Conservation (phyloP, 129 eudicot genomes). For the Gnaphalium uliginosum region DNA sequence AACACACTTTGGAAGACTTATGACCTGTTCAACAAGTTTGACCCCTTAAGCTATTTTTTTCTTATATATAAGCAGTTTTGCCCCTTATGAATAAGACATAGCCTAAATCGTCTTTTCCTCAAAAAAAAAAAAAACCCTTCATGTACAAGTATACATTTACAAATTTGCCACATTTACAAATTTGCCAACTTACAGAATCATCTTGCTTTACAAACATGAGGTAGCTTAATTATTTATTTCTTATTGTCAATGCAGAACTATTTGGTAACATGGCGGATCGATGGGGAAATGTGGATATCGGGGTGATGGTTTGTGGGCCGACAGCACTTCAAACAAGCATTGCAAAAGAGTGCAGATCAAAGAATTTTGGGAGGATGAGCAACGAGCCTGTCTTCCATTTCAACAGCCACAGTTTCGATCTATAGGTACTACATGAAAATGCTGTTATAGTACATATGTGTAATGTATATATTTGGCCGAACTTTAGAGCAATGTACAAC, state of each 20-base stretch:
- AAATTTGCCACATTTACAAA: background rate
- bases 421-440: slow-evolving; percentile 34
- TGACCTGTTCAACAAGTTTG: too few relatives aligned
- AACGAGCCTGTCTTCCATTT: slow-evolving; percentile 77
- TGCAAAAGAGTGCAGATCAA: slow-evolving; percentile 80
- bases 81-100: too few relatives aligned
- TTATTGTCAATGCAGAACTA: slow-evolving; percentile 49
- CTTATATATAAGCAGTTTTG: too few relatives aligned
- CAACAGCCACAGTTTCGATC: slow-evolving; percentile 90
- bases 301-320: slow-evolving; percentile 93
- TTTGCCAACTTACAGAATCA: background rate
- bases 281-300: slow-evolving; percentile 80
- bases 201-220: too few relatives aligned
- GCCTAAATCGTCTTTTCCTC: too few relatives aligned
- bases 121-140: too few relatives aligned
- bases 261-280: slow-evolving; percentile 57
- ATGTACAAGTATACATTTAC: background rate
- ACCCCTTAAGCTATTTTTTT: too few relatives aligned
- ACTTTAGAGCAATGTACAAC: background rate
- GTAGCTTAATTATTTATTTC: background rate
- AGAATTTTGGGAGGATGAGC: slow-evolving; percentile 51
- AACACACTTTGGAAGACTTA: too few relatives aligned
- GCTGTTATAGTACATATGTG: background rate
- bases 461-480: background rate
- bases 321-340: slow-evolving; percentile 71